phyloP scores from a whole-genome alignment of 2,329 filamentous ascomycete species.

The Epichloe typhina region DNA sequence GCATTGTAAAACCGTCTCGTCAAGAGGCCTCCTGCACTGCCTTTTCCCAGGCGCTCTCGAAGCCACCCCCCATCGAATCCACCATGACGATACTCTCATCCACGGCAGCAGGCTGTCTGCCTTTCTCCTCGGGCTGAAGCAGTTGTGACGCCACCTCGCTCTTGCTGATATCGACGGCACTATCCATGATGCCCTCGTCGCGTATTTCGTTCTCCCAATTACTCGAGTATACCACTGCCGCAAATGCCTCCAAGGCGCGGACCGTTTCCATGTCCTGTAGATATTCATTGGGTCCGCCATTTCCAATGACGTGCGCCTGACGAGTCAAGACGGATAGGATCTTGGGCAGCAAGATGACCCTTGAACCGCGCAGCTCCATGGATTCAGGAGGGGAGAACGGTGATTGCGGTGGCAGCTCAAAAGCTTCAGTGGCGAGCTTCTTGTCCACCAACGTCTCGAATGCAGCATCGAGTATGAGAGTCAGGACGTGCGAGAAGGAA shows the following conservation, averaged over 20 bases:
- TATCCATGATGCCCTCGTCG: slow-evolving; percentile 30
- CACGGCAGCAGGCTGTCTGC: slow-evolving; percentile 22
- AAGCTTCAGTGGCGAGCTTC: slow-evolving; percentile 68
- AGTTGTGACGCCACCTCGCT: slow-evolving; percentile 11
- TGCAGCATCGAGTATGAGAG: slow-evolving; percentile 71
- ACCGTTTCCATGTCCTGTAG: slow-evolving; percentile 64
- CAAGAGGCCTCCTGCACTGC: slow-evolving; percentile 27
- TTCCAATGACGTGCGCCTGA: slow-evolving; percentile 81
- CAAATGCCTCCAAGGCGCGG: slow-evolving; percentile 66
- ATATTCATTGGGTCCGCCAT: slow-evolving; percentile 60
- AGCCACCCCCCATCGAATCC: slow-evolving; percentile 31
- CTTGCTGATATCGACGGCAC: slow-evolving; percentile 20
- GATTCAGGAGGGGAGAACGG: slow-evolving; percentile 34
- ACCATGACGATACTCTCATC: slow-evolving; percentile 36
- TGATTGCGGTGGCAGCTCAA: slow-evolving; percentile 37
- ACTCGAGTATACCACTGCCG: slow-evolving; percentile 75
- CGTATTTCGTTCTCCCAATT: slow-evolving; percentile 61
- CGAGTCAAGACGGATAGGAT: slow-evolving; percentile 80
- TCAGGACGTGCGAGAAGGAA: slow-evolving; percentile 74
- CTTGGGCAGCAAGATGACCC: slow-evolving; percentile 63
- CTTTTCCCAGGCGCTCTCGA: slow-evolving; percentile 60
- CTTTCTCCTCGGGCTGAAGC: slow-evolving; percentile 8
- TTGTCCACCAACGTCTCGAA: slow-evolving; percentile 75
- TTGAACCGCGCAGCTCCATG: slow-evolving; percentile 40
- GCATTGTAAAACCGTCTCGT: not conserved